Percentiles rank a stretch among this genome's conserved stretches.
Conservation (phyloP, 441 rosid species). For the Macaranga tanarius region DNA sequence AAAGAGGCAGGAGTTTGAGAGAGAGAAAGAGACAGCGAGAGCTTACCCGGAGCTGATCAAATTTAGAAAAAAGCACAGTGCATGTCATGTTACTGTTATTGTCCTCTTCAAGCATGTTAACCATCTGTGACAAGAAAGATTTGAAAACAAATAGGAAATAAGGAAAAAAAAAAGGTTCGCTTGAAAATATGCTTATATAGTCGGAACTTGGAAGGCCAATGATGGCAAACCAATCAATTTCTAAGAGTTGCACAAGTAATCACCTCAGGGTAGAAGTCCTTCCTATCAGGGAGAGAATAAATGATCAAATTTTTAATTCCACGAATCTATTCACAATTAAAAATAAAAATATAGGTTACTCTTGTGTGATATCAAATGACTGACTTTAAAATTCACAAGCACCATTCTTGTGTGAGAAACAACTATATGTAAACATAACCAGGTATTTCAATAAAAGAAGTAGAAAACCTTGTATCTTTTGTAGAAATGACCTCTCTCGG, state of each 20-base stretch:
- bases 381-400: background rate
- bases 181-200: background rate
- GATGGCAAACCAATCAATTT: background rate
- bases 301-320: constrained; percentile 77
- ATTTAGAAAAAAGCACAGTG: constrained; percentile 73
- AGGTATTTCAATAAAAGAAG: background rate
- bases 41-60: constrained; percentile 71
- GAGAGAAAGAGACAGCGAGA: background rate
- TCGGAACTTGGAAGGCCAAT: background rate
- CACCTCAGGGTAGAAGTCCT: constrained; percentile 94
- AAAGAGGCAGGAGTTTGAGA: background rate
- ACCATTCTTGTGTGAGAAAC: background rate
- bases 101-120: constrained; percentile 78
- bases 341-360: constrained; percentile 12
- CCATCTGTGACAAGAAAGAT: constrained; percentile 51
- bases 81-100: constrained; percentile 62
- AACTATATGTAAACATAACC: background rate
- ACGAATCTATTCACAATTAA: constrained; percentile 60
- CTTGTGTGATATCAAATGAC: background rate
- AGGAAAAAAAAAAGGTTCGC: background rate
- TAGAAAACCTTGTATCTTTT: constrained; percentile 76
- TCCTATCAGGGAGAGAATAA: constrained; percentile 90
- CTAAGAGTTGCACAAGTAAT: constrained; percentile 25
- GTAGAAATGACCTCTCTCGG: constrained; percentile 87
- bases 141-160: background rate